Evolutionary conservation across 2,329 filamentous ascomycete genomes (phyloP).

Genomic region (Pestalotiopsis sp.): DNA sequence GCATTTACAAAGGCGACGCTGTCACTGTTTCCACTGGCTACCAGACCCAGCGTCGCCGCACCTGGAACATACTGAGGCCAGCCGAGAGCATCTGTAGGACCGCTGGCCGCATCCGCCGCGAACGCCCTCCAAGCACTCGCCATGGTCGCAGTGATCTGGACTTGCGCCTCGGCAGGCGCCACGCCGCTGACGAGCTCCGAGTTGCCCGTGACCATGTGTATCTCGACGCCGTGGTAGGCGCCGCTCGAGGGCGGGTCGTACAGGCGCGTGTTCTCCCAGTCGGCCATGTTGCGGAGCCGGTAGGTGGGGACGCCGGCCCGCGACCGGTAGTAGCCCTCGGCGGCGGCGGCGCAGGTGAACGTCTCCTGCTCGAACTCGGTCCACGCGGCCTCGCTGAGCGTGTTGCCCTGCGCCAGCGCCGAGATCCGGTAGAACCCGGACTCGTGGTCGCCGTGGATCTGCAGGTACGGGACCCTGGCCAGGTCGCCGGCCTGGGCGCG

Average conservation of each 20-base stretch:
- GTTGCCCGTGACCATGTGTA: conserved; percentile 12
- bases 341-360: conserved; percentile 9
- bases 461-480: conserved; percentile 8
- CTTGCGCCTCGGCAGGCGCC: background rate
- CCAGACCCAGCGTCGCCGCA: background rate
- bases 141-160: background rate
- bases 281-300: conserved; percentile 9
- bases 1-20: background rate
- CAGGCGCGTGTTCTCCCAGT: conserved; percentile 12
- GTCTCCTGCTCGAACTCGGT: conserved; percentile 10
- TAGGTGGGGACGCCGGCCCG: conserved; percentile 5
- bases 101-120: conserved; percentile 2
- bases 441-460: conserved; percentile 9
- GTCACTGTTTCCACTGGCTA: background rate
- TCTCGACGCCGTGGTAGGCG: conserved; percentile 13
- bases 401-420: conserved; percentile 10
- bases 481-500: background rate
- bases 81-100: background rate
- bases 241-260: conserved; percentile 12
- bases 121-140: background rate
- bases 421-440: conserved; percentile 13
- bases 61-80: conserved; percentile 1
- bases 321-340: conserved; percentile 5
- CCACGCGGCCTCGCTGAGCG: conserved; percentile 5
- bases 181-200: conserved; percentile 11